Base-by-base conservation (phyloP, 2,329 filamentous ascomycete species). In the Aspergillus aculeatus region DNA sequence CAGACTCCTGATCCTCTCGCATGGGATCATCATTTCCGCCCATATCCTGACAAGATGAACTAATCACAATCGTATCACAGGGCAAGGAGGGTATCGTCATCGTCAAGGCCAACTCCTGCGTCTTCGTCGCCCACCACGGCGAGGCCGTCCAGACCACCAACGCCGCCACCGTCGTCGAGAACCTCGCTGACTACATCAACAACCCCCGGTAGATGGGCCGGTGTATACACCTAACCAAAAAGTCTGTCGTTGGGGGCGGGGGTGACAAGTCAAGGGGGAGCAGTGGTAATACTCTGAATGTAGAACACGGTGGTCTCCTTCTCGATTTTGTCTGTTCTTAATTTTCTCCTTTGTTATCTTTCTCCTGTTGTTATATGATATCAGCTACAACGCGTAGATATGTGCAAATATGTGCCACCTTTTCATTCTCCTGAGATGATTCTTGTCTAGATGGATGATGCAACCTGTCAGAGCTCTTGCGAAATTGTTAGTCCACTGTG, bases 51-150 rank as follows among this genome's bases (percentile, higher is more conserved):
- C 26, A 29, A 9, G 26, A 57, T 58, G 7, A 44, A 35, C 59
- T 64, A 50, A 56, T 58, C 52, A 60, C n/a, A 38, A 50, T 29
- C 16, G 31, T 24, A 49, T 16, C 12, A 65, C 64, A 91, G 88
- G 92, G 90, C 69, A 91, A 89, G 75, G 86, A 89, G 74, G 95
- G 95, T 66, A 80, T 96, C 71, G 83, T 89, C 73, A 86, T 95
- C 70, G 88, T 88, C 79, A 96, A 96, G 84, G 96, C 94, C 71
- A 88, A 84, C 72, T 89, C 96, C 80, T 91, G 92, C 68, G 88
- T 98, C 76, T 86, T 99, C 74, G 80, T 99, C 75, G 90, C 87
- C 68, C 92, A 96, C 82, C 92, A 98, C 83, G 83, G 83, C 67
- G 91, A 96, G 76, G 76, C 77, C 63, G 81, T 88, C 68, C 83